Base-by-base conservation (phyloP, 2,329 filamentous ascomycete species). In the Aureobasidium sp. region DNA sequence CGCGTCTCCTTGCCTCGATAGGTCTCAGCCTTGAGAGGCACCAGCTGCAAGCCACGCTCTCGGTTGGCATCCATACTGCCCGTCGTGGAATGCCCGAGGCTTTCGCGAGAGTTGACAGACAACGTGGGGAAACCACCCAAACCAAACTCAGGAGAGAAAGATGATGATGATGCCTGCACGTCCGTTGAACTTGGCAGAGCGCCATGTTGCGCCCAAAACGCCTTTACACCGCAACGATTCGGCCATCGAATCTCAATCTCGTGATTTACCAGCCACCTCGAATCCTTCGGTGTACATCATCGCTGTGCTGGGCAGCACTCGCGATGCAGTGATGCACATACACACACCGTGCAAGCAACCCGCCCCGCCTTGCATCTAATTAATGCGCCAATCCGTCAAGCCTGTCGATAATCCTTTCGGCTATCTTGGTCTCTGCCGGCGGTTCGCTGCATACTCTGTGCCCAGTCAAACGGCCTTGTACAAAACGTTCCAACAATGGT, bases 181-280 rank as follows among this genome's bases (percentile, higher is more conserved):
- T 33, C 29, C 38, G 29, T 55, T 55, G 15, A 57, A 37, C 40
- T 46, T 37, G 40, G 53, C 29, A 46, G 40, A 29, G 19, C 33
- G 29, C 38, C 49, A 53, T 51, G 19, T 51, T 51, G 51, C 47
- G 47, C 47, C 47, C 35, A 6, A 57, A 57, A 46, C 53, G 53
- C 29, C 53, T 57, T 31, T 37, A 57, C 27, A 35, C 42, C 53
- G 53, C 53, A 57, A 45, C 53, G 27, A 45, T 27, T 55, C 38
- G 51, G 25, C 37, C 25, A 31, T 23, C 19, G 27, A 46, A 57
- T 57, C 53, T 45, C 27, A 45, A 42, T 46, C 53, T 46, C 42
- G 40, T 46, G 42, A 43, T 57, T 13, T 17, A 37, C 53, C 40
- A 37, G 53, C 53, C 40, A 57, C 42, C 29, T 37, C 51, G 38